These are phyloP conservation scores for Dendrothele bispora DNA, from an alignment of 768 basidiomycete species.

Conservation along the genomic window DNA sequence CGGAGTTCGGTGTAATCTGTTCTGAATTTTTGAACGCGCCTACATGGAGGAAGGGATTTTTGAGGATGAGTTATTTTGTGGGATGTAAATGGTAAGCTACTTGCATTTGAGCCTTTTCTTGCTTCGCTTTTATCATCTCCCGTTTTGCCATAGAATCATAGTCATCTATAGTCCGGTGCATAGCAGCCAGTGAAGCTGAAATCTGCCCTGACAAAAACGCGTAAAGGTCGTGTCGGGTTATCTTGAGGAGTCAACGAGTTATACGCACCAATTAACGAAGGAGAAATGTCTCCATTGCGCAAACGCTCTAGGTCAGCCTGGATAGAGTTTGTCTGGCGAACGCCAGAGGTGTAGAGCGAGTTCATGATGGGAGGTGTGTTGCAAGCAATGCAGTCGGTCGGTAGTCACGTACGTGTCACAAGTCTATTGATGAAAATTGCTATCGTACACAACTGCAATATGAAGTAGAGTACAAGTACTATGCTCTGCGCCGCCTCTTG, in stretches of 20 bases:
- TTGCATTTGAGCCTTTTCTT: slow-evolving; percentile 93
- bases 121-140: slow-evolving; percentile 94
- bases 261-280: slow-evolving; percentile 78
- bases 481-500: no score
- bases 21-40: slow-evolving; percentile 92
- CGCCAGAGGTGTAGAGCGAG: slow-evolving; percentile 90
- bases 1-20: slow-evolving; percentile 83
- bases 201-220: slow-evolving; percentile 77
- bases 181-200: slow-evolving; percentile 92
- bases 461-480: no score
- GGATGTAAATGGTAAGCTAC: slow-evolving; percentile 19
- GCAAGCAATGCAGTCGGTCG: no score
- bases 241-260: slow-evolving; percentile 3
- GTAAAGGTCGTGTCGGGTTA: slow-evolving; percentile 14
- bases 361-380: slow-evolving; percentile 80
- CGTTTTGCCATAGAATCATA: slow-evolving; percentile 96
- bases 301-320: slow-evolving; percentile 85
- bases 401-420: no score
- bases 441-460: no score
- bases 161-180: slow-evolving; percentile 94
- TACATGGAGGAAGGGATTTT: no score
- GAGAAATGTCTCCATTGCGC: slow-evolving; percentile 75
- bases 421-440: no score
- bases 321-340: slow-evolving; percentile 87
- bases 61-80: slow-evolving; percentile 1